Percentiles rank a stretch among this genome's conserved stretches.
Conservation (phyloP, 805 yeast genomes). For the Candida fluviatilis region DNA sequence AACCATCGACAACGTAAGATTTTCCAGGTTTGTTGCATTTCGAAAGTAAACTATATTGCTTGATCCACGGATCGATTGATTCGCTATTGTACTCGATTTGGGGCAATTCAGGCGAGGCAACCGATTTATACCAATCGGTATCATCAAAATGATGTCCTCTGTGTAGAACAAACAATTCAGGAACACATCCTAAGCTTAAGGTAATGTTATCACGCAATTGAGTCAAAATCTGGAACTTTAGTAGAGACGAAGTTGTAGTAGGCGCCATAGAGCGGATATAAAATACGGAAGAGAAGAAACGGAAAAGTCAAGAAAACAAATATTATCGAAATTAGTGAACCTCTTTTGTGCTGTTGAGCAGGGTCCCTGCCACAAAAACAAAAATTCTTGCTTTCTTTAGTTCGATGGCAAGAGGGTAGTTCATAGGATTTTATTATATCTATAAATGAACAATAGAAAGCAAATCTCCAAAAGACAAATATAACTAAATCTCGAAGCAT, state of each 20-base stretch:
- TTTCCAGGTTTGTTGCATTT: constrained; percentile 3
- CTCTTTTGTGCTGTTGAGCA: too few species aligned
- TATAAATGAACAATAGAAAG: too few species aligned
- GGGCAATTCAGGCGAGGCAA: background rate
- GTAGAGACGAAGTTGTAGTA: background rate
- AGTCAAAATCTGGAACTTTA: background rate
- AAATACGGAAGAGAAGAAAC: too few species aligned
- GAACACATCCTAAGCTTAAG: background rate
- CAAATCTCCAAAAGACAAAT: too few species aligned
- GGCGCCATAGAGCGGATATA: too few species aligned
- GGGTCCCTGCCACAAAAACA: too few species aligned
- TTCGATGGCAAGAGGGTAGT: too few species aligned
- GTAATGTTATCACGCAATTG: background rate
- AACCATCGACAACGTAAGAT: constrained; percentile 1
- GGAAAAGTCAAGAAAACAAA: too few species aligned
- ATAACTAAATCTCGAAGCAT: too few species aligned
- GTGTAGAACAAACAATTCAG: constrained; percentile 1
- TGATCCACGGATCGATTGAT: constrained; percentile 1
- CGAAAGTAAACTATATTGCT: background rate
- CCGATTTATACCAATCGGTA: background rate
- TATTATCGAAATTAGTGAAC: too few species aligned
- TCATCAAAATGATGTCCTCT: constrained; percentile 1
- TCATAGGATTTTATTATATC: too few species aligned
- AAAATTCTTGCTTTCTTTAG: too few species aligned
- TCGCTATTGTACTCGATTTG: background rate